These are phyloP conservation scores for Aspergillus sp. DNA, from an alignment of 2,329 filamentous ascomycete genomes.

Conservation along the genomic window DNA sequence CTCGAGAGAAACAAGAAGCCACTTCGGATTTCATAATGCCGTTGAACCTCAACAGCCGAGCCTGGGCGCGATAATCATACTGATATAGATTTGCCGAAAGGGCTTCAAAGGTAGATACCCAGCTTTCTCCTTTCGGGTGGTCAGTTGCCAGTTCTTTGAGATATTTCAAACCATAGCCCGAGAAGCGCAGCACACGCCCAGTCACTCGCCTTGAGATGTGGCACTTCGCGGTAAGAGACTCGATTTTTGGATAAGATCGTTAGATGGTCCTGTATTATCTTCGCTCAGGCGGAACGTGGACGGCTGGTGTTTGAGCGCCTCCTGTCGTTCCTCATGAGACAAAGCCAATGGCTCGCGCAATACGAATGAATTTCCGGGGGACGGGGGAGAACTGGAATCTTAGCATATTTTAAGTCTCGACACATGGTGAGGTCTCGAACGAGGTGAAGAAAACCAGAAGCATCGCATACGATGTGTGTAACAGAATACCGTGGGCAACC, in stretches of 20 bases:
- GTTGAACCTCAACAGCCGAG: too few species aligned
- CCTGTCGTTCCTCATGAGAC: not conserved
- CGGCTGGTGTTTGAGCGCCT: not conserved
- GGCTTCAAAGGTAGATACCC: conserved; percentile 1
- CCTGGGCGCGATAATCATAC: too few species aligned
- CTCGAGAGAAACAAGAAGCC: too few species aligned
- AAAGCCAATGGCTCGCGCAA: not conserved
- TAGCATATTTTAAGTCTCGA: not conserved
- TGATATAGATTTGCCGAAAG: not conserved
- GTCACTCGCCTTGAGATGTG: not conserved
- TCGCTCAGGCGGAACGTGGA: not conserved
- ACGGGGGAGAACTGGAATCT: not conserved
- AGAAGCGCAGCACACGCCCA: not conserved
- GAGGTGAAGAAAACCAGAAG: conserved; percentile 2
- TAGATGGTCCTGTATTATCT: not conserved
- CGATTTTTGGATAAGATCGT: too few species aligned
- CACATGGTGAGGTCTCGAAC: not conserved
- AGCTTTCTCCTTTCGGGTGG: not conserved
- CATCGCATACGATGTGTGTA: conserved; percentile 5
- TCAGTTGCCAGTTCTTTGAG: not conserved
- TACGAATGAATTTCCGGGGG: not conserved
- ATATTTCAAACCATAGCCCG: not conserved
- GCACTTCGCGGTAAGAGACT: too few species aligned
- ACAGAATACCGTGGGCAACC: conserved; percentile 1
- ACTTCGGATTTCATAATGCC: too few species aligned